Conservation (phyloP, 352 stramenopile species). For the Pythium dissimile region DNA sequence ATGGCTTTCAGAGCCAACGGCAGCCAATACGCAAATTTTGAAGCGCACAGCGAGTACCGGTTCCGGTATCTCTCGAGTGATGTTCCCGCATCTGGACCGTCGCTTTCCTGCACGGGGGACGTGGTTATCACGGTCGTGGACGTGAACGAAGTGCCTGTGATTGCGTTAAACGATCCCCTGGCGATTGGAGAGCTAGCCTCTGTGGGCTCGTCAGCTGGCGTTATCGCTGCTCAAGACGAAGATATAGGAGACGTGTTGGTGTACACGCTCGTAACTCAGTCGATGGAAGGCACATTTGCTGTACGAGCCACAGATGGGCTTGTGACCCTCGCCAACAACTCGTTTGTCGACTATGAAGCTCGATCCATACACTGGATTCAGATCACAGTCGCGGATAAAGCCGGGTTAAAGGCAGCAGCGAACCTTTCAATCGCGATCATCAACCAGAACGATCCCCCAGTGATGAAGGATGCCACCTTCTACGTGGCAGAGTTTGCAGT, state of each 20-base stretch:
- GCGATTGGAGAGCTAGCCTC: slow-evolving; percentile 28
- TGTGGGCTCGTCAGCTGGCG: slow-evolving; percentile 8
- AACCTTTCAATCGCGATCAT: slow-evolving; percentile 12
- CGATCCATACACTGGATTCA: slow-evolving; percentile 9
- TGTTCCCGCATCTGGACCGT: slow-evolving; percentile 28
- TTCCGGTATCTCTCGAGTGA: slow-evolving; percentile 52
- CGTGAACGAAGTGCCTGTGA: slow-evolving; percentile 42
- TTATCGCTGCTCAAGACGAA: slow-evolving; percentile 22
- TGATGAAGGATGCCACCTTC: slow-evolving; percentile 21
- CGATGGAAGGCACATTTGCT: slow-evolving; percentile 7
- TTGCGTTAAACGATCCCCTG: slow-evolving; percentile 15
- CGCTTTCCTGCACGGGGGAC: slow-evolving; percentile 38
- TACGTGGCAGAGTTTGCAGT: slow-evolving; percentile 9
- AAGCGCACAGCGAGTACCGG: slow-evolving; percentile 31
- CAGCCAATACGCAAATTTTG: slow-evolving; percentile 38
- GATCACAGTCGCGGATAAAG: slow-evolving; percentile 14
- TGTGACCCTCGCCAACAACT: slow-evolving; percentile 7
- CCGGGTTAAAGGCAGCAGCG: slow-evolving; percentile 7
- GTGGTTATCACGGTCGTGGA: slow-evolving; percentile 45
- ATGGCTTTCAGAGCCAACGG: slow-evolving; percentile 25
- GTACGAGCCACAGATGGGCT: slow-evolving; percentile 11
- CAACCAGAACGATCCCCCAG: slow-evolving; percentile 25
- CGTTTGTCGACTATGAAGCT: slow-evolving; percentile 20
- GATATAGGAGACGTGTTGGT: slow-evolving; percentile 22
- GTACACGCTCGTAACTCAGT: slow-evolving; percentile 19